Percentiles rank a stretch among this genome's conserved stretches.
phyloP scores from a whole-genome alignment of 208 protist species.

The Trypanosoma cruzi region DNA sequence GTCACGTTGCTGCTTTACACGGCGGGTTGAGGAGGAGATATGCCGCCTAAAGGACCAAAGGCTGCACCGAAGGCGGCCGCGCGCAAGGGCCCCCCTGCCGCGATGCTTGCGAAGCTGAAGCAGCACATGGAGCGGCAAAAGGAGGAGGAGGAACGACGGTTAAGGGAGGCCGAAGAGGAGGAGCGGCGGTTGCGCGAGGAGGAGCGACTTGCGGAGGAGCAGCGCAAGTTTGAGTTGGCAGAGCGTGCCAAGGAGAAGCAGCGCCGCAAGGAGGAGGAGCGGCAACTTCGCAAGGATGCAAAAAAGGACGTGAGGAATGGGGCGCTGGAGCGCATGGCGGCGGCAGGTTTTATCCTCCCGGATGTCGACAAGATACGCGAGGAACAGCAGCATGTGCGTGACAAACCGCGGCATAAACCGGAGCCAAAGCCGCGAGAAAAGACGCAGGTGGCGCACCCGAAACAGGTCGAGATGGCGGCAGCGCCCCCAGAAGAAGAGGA shows the following conservation, averaged over 20 bases:
- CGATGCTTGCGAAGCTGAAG: conserved; percentile 91
- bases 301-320: conserved; percentile 48
- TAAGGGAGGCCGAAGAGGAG: conserved; percentile 76
- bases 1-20: too few species aligned
- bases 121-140: conserved; percentile 90
- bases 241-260: conserved; percentile 69
- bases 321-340: conserved; percentile 79
- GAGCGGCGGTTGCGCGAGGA: conserved; percentile 83
- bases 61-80: conserved; percentile 60
- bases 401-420: conserved; percentile 36
- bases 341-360: conserved; percentile 80
- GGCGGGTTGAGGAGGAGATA: too few species aligned
- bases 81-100: conserved; percentile 77
- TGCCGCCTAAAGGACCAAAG: conserved; percentile 87
- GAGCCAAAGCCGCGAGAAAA: conserved; percentile 50
- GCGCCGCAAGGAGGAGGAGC: conserved; percentile 85
- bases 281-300: conserved; percentile 51
- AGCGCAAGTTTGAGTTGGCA: conserved; percentile 86
- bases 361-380: conserved; percentile 82
- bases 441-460: conserved; percentile 5
- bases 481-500: conserved; percentile 16
- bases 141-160: conserved; percentile 79
- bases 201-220: conserved; percentile 81
- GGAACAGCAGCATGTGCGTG: conserved; percentile 56
- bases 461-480: conserved; percentile 7